Percentiles rank a stretch among this genome's conserved stretches.
phyloP scores from a whole-genome alignment of 495 filamentous ascomycete species.

The Hypomontagnella monticulosa region DNA sequence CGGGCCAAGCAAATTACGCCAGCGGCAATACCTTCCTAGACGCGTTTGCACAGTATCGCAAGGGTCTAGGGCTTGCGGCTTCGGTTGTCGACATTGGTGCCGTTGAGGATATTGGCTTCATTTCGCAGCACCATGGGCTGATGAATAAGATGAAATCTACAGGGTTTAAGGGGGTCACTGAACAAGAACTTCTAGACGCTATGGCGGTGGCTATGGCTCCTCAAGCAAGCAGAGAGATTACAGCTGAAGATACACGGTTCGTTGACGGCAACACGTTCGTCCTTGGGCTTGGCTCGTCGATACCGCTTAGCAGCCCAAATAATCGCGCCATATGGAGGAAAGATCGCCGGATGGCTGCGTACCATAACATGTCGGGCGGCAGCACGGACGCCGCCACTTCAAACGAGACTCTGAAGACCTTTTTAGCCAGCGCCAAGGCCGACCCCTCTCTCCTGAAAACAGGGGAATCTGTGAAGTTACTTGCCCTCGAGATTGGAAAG shows the following conservation, averaged over 20 bases:
- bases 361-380: constrained; percentile 33
- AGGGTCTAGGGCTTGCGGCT: constrained; percentile 40
- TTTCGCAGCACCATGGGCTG: constrained; percentile 14
- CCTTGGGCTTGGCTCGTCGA: constrained; percentile 27
- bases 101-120: constrained; percentile 49
- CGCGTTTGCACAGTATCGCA: constrained; percentile 50
- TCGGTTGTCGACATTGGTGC: constrained; percentile 51
- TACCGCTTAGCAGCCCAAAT: constrained; percentile 23
- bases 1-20: constrained; percentile 53
- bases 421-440: constrained; percentile 16
- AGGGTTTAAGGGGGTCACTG: constrained; percentile 21
- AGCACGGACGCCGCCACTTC: constrained; percentile 4
- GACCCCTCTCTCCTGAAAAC: constrained; percentile 33
- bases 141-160: constrained; percentile 29
- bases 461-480: constrained; percentile 6
- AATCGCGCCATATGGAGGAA: constrained; percentile 37
- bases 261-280: constrained; percentile 25
- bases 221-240: background rate
- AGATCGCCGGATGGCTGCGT: constrained; percentile 42
- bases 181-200: constrained; percentile 29
- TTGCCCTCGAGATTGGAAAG: constrained; percentile 45
- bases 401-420: constrained; percentile 37
- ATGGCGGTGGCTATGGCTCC: constrained; percentile 28
- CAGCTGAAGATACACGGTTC: constrained; percentile 1
- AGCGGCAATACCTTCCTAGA: constrained; percentile 54